These are phyloP conservation scores for Falciphora oryzae DNA, from an alignment of 2,329 filamentous ascomycete genomes.

Conservation along the genomic window DNA sequence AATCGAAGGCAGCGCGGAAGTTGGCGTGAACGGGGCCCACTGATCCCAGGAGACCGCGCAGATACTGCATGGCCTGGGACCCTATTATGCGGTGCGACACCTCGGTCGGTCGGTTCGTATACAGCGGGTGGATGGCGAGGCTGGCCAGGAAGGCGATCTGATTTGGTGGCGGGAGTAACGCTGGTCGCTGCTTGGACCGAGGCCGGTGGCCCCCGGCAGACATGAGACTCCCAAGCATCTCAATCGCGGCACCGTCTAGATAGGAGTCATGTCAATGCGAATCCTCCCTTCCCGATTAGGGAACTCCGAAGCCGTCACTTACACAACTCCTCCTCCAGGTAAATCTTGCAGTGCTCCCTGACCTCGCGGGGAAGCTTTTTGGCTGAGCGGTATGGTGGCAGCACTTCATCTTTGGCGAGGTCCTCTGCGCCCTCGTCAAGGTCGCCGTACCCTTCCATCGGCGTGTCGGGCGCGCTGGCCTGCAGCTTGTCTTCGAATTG, in stretches of 20 bases:
- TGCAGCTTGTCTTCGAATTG: neutral
- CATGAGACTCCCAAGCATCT: conserved; percentile 60
- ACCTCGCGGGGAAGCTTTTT: conserved; percentile 57
- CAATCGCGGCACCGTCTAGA: conserved; percentile 51
- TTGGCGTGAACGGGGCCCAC: conserved; percentile 66
- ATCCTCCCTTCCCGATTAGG: neutral
- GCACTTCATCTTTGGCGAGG: neutral
- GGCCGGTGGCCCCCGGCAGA: conserved; percentile 37
- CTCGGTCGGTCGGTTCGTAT: conserved; percentile 67
- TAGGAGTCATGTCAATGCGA: neutral
- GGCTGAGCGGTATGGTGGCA: conserved; percentile 44
- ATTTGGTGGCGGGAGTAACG: conserved; percentile 61
- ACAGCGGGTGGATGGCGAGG: conserved; percentile 71
- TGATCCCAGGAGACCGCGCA: conserved; percentile 59
- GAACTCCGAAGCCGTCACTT: conserved; percentile 11
- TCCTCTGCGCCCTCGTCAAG: neutral
- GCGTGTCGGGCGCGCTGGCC: neutral
- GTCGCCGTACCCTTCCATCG: neutral
- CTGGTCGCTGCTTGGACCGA: conserved; percentile 31
- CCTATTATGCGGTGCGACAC: conserved; percentile 57
- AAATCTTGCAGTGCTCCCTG: conserved; percentile 61
- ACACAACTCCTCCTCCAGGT: conserved; percentile 66
- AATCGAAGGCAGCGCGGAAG: conserved; percentile 67
- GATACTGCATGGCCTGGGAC: conserved; percentile 61
- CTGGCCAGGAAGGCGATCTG: conserved; percentile 75